phyloP scores from a whole-genome alignment of 140 eudicot genomes.

The Stevia rebaudiana region DNA sequence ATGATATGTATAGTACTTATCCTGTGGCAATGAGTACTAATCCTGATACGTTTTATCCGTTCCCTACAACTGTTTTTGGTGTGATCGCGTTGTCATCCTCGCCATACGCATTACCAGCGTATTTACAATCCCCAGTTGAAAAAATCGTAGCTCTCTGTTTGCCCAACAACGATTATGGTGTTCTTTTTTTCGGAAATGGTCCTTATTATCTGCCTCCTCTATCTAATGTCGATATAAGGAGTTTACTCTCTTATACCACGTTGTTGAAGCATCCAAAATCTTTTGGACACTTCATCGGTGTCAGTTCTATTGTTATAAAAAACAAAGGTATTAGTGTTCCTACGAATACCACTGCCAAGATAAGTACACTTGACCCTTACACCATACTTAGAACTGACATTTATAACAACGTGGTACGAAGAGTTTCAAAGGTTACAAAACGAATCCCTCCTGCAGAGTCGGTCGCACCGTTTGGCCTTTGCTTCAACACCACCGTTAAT shows the following conservation, averaged over 20 bases:
- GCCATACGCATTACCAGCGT: conserved; percentile 2
- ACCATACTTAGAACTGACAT: conserved; percentile 1
- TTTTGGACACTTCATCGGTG: conserved; percentile 12
- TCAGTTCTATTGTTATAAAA: background rate
- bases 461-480: background rate
- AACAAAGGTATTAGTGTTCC: background rate
- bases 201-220: conserved; percentile 6
- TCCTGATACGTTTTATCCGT: conserved; percentile 1
- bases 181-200: background rate
- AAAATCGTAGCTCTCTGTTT: conserved; percentile 4
- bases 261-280: conserved; percentile 15
- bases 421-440: conserved; percentile 12
- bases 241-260: background rate
- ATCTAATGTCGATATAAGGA: background rate
- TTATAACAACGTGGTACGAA: background rate
- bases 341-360: background rate
- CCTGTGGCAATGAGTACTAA: background rate
- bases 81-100: conserved; percentile 14
- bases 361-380: background rate
- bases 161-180: background rate
- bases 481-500: background rate
- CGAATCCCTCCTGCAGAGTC: background rate
- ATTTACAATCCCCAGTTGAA: background rate
- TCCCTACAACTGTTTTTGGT: background rate
- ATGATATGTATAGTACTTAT: background rate